Base-by-base conservation (phyloP, 177 flowering plant genomes). In the Telopea speciosissima region DNA sequence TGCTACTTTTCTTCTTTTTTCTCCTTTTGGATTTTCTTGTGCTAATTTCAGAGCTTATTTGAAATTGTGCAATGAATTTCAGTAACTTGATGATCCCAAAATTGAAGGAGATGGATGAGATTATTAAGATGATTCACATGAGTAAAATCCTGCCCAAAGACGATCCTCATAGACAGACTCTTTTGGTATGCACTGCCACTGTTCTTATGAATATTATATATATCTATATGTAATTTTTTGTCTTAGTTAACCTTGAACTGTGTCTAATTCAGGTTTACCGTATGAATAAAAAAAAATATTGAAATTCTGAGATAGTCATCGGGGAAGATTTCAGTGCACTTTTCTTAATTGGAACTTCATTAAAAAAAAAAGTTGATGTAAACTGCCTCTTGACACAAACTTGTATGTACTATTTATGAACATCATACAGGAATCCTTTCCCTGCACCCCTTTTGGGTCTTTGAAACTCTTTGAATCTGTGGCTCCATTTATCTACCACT, bases 81-180 rank as follows among this genome's bases (percentile, higher is more conserved):
- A 95, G 99, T 77, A 62, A 68, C 68, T 75, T 91, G 79, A 92
- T 95, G 99, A 74, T 56, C 36, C 89, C 96, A 74, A 92, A 95
- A 80, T 86, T 95, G 67, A 76, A 49, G 78, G 99, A 95, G 86
- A 95, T 95, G 96, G 99, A 92, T 89, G 93, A 86, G 72, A 85
- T 91, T 44, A 80, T 95, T 72, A 79, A 82, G 77, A 86, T 42
- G 81, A 88, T 95, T 78, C 89, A 95, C 77, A 70, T 62, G 74
- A 83, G 75, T 74, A 72, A 49, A 21, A 49, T 79, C 40, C 68
- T 66, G 62, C 70, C 73, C 58, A 73, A 75, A 77, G 75, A 78
- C 10, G 63, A 69, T 70, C 65, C 69, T 65, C 75, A 75, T 60
- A 73, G 81, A 56, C 76, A 67, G 66, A 90, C 97, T 70, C 97